Evolutionary conservation across 306 rosid genomes (phyloP), one percentile per base, ranked within the genome.

Genomic region (Medicago ruthenica): DNA sequence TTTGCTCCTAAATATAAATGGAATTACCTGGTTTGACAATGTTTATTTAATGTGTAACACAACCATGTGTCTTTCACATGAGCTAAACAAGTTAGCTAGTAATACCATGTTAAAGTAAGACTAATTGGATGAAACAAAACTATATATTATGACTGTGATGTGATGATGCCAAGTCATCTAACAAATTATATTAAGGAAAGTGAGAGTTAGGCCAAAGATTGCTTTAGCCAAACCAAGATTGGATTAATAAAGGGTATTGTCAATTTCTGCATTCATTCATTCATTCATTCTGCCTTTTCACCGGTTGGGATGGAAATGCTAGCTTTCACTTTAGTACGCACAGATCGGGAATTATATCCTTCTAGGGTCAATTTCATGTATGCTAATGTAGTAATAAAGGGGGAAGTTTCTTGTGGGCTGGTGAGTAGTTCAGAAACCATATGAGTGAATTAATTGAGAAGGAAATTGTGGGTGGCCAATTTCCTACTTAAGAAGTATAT

Each of bases 371-470:
- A 62, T 66, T 78, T 69, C 76, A 76, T 62, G 75, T 14, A 63
- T 6, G 61, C 40, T 60, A 34, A 61, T 20, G 41, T 31, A 27
- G 40, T 6, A 54, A 11, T 6, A 54, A 11, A 66, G 55, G 42
- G 48, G 3, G 64, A 16, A 41, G 6, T 17, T 42, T 44, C 6
- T 15, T 11, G 39, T 34, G 77, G 58, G 66, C 0, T 15, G 55
- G 57, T n/a, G 74, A 55, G 67, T 34, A 57, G 48, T 34, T 76
- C 60, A 65, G 64, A 50, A 71, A 63, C 84, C 64, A 59, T 75
- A 37, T 68, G 82, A 39, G 24, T 5, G 69, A 79, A 86, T 70
- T 81, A 75, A 78, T 40, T 81, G 74, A 34, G 27, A 21, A 11
- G 45, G 24, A 75, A 74, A 4, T 36, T 67, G 31, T 74, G 63